These are phyloP conservation scores for Phytophthora cactorum DNA, from an alignment of 352 stramenopile genomes.

Conservation along the genomic window DNA sequence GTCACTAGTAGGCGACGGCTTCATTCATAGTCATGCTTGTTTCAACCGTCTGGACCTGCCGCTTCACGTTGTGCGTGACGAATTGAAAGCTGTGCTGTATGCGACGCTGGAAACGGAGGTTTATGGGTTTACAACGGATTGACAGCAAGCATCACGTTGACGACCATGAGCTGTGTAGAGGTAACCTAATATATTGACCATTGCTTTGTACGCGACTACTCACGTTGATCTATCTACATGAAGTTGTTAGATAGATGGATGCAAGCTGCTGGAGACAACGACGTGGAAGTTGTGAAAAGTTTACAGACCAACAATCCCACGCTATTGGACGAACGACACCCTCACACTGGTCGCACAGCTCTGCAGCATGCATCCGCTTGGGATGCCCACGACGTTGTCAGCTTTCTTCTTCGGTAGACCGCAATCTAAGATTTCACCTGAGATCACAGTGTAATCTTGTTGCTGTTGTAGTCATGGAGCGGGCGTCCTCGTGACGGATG, in stretches of 20 bases:
- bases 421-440: neutral
- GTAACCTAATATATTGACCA: conserved; percentile 17
- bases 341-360: conserved; percentile 23
- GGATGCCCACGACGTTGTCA: conserved; percentile 19
- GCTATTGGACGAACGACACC: conserved; percentile 28
- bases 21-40: conserved; percentile 63
- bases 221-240: conserved; percentile 5
- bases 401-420: conserved; percentile 23
- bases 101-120: conserved; percentile 54
- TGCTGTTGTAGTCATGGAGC: conserved; percentile 18
- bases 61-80: conserved; percentile 87
- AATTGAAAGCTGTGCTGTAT: conserved; percentile 64
- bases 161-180: neutral
- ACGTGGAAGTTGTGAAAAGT: conserved; percentile 4
- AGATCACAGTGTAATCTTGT: neutral
- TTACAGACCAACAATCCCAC: conserved; percentile 12
- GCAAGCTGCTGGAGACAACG: conserved; percentile 19
- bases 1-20: conserved; percentile 39
- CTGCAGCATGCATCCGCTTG: conserved; percentile 28
- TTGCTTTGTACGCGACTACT: conserved; percentile 20
- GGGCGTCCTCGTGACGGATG: conserved; percentile 20
- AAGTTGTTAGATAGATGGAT: conserved; percentile 23
- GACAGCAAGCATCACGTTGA: neutral
- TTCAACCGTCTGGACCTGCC: conserved; percentile 94
- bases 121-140: conserved; percentile 71